Evolutionary conservation across 2,329 filamentous ascomycete species (phyloP).

Genomic region (Aspergillus sergii): DNA sequence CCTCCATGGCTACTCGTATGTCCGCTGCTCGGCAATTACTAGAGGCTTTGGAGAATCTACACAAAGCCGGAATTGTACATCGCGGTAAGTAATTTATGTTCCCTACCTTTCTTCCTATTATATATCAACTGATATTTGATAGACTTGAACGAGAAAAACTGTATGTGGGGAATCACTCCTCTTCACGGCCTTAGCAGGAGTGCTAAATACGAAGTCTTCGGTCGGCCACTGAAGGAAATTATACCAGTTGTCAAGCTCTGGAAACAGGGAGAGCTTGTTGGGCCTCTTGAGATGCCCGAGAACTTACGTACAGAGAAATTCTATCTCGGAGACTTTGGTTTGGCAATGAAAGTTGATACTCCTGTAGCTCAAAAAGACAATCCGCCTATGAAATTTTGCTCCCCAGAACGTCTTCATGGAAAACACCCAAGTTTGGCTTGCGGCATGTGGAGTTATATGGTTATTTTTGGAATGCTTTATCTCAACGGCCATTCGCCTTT

Average conservation of each 20-base stretch:
- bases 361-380: background rate
- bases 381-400: background rate
- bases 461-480: no score
- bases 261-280: constrained; percentile 30
- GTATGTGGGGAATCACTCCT: constrained; percentile 31
- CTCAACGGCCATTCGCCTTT: no score
- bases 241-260: constrained; percentile 28
- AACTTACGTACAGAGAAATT: constrained; percentile 27
- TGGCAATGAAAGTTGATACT: constrained; percentile 27
- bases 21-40: constrained; percentile 32
- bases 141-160: constrained; percentile 33
- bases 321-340: constrained; percentile 34
- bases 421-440: no score
- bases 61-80: constrained; percentile 31
- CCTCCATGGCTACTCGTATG: constrained; percentile 28
- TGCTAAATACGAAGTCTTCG: constrained; percentile 30
- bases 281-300: constrained; percentile 21
- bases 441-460: no score
- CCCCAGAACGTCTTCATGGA: no score
- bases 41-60: constrained; percentile 26
- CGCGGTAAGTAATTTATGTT: constrained; percentile 22
- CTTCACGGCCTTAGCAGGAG: constrained; percentile 17
- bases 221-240: constrained; percentile 26
- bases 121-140: constrained; percentile 5
- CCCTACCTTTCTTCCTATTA: constrained; percentile 7